Conservation (phyloP, 2,329 filamentous ascomycete genomes). For the Colletotrichum cereale region DNA sequence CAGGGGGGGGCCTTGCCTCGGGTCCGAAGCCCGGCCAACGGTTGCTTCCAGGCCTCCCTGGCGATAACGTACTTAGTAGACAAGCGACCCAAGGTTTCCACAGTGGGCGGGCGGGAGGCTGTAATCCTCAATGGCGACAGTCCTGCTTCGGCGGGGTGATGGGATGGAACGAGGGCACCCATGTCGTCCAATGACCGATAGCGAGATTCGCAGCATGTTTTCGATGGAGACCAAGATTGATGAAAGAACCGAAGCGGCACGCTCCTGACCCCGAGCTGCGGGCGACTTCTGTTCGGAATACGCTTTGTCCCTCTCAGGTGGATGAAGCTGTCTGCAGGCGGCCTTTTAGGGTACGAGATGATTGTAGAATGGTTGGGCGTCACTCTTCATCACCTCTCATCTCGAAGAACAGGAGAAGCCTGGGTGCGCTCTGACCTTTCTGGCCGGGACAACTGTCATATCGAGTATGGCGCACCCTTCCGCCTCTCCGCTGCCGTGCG, state of each 20-base stretch:
- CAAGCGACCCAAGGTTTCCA: background rate
- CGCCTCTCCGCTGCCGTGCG: background rate
- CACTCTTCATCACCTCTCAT: background rate
- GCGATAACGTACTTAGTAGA: background rate
- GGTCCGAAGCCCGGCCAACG: constrained; percentile 22
- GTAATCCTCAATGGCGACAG: constrained; percentile 3
- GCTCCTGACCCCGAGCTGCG: background rate
- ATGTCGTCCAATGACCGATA: constrained; percentile 33
- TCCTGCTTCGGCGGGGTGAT: constrained; percentile 26
- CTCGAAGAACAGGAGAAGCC: constrained; percentile 3
- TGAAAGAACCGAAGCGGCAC: background rate
- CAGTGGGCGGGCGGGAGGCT: background rate
- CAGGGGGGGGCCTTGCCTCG: constrained; percentile 24
- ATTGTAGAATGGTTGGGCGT: constrained; percentile 1
- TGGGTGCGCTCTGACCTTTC: constrained; percentile 18
- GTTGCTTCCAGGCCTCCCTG: constrained; percentile 7
- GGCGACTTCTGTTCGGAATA: background rate
- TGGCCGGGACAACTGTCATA: constrained; percentile 1
- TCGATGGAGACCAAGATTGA: constrained; percentile 18
- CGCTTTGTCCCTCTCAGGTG: constrained; percentile 21
- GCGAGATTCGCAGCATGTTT: constrained; percentile 31
- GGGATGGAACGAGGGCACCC: background rate
- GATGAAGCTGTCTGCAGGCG: background rate
- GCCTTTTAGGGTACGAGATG: background rate
- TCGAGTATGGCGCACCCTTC: constrained; percentile 6